Evolutionary conservation across 2,329 filamentous ascomycete genomes (phyloP), one percentile per base, ranked within the genome.

Genomic region (Beauveria sp.): DNA sequence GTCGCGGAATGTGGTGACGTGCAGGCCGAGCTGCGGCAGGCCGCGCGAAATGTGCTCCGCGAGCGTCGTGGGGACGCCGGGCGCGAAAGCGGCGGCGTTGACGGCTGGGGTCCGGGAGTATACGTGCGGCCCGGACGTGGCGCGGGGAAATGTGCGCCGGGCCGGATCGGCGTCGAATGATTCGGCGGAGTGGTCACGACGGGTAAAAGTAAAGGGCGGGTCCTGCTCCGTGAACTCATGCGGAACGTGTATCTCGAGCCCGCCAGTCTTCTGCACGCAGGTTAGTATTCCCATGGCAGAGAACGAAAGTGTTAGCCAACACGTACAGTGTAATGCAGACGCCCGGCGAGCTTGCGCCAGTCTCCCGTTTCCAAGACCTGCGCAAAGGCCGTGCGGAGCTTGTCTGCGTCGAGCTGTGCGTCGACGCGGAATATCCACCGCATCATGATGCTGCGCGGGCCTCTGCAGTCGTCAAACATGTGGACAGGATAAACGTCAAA

Each of bases 261-360:
- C 8, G 1, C 42, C 43, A 12, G 42, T 18, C 26, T 57, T 16
- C 40, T 56, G 18, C 42, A 43, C 1, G n/a, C 22, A 1, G 7
- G 2, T 53, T 16, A 53, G 51, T 34, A 42, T 31, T 3, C 14
- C 34, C 12, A 34, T 34, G 31, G 31, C 31, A 34, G 31, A 12
- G 10, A 14, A 34, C 8, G 1, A 34, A 1, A 38, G 12, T 14
- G 20, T 20, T 6, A 2, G 26, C 26, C 1, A 12, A 31, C 42
- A 34, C 43, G n/a, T 42, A 58, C 60, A 2, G 28, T 62, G 20
- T 26, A 48, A 2, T 24, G 54, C n/a, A 81, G 64, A 5, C 79
- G 72, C 6, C 77, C 80, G 0, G 77, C 79, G 1, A 82, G 65
- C 63, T 78, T 79, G 31, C 71, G 72, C 80, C 79, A 82, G 40